A percentile compares a stretch with the other conserved stretches of the same genome.
Conservation (phyloP, 2,329 filamentous ascomycete species). For the Epicoccum nigrum region DNA sequence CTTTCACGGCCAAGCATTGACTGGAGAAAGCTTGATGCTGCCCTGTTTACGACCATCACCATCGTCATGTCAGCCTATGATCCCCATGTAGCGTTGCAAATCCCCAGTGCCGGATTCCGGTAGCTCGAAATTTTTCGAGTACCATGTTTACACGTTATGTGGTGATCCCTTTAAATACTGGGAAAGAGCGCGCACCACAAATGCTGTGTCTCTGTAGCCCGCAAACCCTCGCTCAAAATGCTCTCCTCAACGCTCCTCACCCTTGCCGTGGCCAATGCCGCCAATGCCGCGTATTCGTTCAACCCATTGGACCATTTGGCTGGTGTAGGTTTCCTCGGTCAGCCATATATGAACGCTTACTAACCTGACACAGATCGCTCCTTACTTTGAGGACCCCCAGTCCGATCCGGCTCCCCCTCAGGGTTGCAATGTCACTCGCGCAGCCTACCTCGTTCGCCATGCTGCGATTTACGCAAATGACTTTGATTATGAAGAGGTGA, state of each 20-base stretch:
- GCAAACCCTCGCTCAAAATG: conserved; percentile 16
- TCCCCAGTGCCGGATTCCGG: conserved; percentile 15
- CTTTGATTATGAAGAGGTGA: conserved; percentile 60
- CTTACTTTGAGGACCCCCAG: conserved; percentile 58
- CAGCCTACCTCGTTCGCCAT: conserved; percentile 58
- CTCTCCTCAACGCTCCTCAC: conserved; percentile 27
- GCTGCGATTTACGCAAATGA: conserved; percentile 60
- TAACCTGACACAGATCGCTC: conserved; percentile 45
- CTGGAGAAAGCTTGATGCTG: conserved; percentile 18
- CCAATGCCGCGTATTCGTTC: conserved; percentile 49
- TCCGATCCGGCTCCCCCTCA: conserved; percentile 56
- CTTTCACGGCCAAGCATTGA: conserved; percentile 13
- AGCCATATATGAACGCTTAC: background rate
- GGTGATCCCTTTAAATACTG: conserved; percentile 4
- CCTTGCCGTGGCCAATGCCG: conserved; percentile 35
- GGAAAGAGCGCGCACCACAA: background rate
- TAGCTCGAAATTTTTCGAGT: background rate
- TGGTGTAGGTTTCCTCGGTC: conserved; percentile 30
- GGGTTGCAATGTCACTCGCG: conserved; percentile 58
- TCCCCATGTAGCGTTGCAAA: conserved; percentile 16
- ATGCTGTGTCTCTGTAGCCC: background rate
- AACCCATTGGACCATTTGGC: conserved; percentile 57
- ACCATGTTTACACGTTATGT: conserved; percentile 1
- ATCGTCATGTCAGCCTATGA: conserved; percentile 22
- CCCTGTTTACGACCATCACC: conserved; percentile 21